Conservation (phyloP, 2,329 filamentous ascomycete species). For the Fusarium sp. region DNA sequence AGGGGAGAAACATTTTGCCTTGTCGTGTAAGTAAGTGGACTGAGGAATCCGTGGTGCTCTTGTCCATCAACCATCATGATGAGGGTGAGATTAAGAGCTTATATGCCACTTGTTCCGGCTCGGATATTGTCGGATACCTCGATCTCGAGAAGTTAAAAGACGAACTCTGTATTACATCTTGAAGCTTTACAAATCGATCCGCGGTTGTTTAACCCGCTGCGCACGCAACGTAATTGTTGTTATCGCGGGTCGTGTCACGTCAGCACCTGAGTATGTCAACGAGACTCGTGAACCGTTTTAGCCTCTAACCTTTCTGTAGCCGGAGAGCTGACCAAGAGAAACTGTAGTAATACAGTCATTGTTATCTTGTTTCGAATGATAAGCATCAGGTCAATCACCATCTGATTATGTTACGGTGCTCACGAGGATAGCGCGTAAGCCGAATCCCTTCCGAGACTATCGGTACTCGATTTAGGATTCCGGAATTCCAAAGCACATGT, state of each 20-base stretch:
- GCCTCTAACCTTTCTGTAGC: not conserved
- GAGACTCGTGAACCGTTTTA: not conserved
- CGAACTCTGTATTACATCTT: not conserved
- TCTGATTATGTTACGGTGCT: not conserved
- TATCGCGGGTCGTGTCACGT: not conserved
- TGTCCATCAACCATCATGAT: too few species aligned
- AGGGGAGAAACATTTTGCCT: too few species aligned
- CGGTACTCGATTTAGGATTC: not conserved
- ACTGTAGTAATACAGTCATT: not conserved
- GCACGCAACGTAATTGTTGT: not conserved
- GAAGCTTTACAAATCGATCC: not conserved
- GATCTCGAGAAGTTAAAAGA: not conserved
- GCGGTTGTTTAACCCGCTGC: not conserved
- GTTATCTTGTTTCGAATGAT: not conserved
- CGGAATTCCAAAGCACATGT: not conserved
- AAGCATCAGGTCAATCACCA: not conserved
- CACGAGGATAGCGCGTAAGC: not conserved
- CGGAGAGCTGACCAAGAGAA: not conserved
- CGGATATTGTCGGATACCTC: not conserved
- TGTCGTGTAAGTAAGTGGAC: too few species aligned
- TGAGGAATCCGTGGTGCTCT: too few species aligned
- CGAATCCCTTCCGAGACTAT: not conserved
- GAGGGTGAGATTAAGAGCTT: not conserved
- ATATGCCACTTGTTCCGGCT: not conserved
- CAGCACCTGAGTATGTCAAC: not conserved